Percentiles rank a stretch among this genome's conserved stretches.
Conservation (phyloP, 176 grass and related monocot genomes). For the Rhipidocladum racemiflorum region DNA sequence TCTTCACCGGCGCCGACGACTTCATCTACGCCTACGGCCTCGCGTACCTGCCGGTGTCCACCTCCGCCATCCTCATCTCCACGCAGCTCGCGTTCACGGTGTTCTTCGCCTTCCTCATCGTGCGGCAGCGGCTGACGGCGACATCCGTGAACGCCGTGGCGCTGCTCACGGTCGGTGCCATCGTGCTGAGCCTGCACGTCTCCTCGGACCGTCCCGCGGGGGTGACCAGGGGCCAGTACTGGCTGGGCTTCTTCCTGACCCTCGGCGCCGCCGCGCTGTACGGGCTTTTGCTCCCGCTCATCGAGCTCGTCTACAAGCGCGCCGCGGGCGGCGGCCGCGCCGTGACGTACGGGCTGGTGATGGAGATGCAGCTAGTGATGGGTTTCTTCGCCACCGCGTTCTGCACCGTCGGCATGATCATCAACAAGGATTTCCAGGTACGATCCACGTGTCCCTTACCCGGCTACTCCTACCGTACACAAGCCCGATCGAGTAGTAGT, state of each 20-base stretch:
- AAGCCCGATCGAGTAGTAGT: neutral
- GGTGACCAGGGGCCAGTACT: conserved; percentile 34
- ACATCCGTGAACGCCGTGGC: conserved; percentile 58
- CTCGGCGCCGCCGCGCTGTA: conserved; percentile 57
- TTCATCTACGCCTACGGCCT: conserved; percentile 70
- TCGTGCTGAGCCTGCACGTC: conserved; percentile 48
- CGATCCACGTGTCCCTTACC: neutral
- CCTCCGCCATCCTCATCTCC: conserved; percentile 70
- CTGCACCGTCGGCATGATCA: conserved; percentile 52
- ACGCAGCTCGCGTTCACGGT: conserved; percentile 78
- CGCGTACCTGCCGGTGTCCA: conserved; percentile 61
- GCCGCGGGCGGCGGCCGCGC: conserved; percentile 39
- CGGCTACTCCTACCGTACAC: neutral
- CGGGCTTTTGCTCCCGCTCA: conserved; percentile 55
- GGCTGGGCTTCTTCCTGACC: conserved; percentile 51
- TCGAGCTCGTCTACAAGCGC: conserved; percentile 54
- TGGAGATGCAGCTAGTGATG: conserved; percentile 82
- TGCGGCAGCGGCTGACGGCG: conserved; percentile 61
- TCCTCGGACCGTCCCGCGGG: conserved; percentile 35
- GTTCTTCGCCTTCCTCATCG: conserved; percentile 62
- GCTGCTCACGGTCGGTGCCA: conserved; percentile 53
- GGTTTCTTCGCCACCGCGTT: conserved; percentile 55
- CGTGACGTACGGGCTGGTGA: conserved; percentile 64
- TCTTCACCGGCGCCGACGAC: conserved; percentile 58
- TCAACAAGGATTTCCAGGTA: conserved; percentile 71